A percentile compares a stretch with the other conserved stretches of the same genome.
These are phyloP conservation scores for Paxillus involutus DNA, from an alignment of 768 basidiomycete genomes.

Conservation along the genomic window DNA sequence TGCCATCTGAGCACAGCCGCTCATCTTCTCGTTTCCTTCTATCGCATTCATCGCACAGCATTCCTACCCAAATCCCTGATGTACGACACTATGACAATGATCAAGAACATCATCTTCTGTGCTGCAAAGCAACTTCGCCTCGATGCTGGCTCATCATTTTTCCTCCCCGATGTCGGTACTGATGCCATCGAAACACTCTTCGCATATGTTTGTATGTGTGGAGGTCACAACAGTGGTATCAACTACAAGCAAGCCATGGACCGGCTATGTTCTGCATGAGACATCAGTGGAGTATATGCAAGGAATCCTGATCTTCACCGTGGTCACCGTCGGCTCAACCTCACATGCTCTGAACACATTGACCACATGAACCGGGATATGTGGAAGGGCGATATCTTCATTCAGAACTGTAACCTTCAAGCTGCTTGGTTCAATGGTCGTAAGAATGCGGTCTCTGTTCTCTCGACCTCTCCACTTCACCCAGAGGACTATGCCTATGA, in stretches of 20 bases:
- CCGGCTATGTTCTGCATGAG: constrained; percentile 10
- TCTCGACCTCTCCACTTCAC: background rate
- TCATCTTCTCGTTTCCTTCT: background rate
- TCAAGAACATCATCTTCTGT: constrained; percentile 22
- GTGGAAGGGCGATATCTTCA: background rate
- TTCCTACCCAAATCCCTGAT: background rate
- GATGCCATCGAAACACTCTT: too few relatives aligned
- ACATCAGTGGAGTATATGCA: constrained; percentile 17
- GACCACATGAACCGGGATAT: constrained; percentile 10
- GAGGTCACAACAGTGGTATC: too few relatives aligned
- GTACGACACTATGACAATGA: constrained; percentile 28
- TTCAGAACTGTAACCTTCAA: too few relatives aligned
- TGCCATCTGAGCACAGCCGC: too few relatives aligned
- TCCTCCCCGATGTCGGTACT: too few relatives aligned
- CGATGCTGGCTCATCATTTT: constrained; percentile 7
- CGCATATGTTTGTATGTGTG: too few relatives aligned
- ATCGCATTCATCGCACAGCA: background rate
- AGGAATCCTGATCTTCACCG: constrained; percentile 21
- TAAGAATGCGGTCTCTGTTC: too few relatives aligned
- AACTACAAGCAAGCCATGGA: too few relatives aligned
- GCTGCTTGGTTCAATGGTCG: too few relatives aligned
- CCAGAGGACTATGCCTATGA: background rate
- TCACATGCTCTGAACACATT: constrained; percentile 13
- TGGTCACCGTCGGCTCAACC: constrained; percentile 18
- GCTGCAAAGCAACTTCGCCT: constrained; percentile 19